These are phyloP conservation scores for Lachancea kluyveri DNA, from an alignment of 805 yeast genomes.

Conservation along the genomic window DNA sequence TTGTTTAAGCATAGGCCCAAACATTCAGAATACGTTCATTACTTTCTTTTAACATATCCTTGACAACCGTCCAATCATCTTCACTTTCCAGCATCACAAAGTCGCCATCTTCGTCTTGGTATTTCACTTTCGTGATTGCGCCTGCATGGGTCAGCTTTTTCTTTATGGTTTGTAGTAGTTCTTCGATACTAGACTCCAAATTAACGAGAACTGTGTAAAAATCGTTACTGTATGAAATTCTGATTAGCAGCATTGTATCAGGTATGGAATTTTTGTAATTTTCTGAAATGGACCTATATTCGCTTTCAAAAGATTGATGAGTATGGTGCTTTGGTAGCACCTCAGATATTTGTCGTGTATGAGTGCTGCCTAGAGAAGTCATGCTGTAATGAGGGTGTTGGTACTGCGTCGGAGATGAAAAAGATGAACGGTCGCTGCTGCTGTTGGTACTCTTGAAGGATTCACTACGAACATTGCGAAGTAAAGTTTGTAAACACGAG, in stretches of 20 bases:
- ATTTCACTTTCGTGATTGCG: constrained; percentile 51
- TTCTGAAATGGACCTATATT: constrained; percentile 36
- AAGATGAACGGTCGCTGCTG: constrained; percentile 23
- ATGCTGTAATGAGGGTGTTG: constrained; percentile 24
- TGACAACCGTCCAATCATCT: constrained; percentile 85
- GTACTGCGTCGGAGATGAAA: constrained; percentile 19
- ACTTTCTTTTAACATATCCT: constrained; percentile 55
- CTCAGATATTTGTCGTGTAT: constrained; percentile 25
- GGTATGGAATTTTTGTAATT: constrained; percentile 35
- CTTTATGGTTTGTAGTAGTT: constrained; percentile 52
- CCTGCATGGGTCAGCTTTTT: constrained; percentile 52
- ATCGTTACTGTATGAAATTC: constrained; percentile 38
- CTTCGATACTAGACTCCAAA: constrained; percentile 41
- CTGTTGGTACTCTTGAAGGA: constrained; percentile 26
- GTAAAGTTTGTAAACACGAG: constrained; percentile 42
- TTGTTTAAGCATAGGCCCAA: constrained; percentile 32
- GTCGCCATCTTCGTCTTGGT: constrained; percentile 94
- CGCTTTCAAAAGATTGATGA: constrained; percentile 25
- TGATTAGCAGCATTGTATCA: constrained; percentile 33
- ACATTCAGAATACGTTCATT: constrained; percentile 42
- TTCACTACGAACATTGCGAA: constrained; percentile 29
- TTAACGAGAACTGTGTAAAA: constrained; percentile 65
- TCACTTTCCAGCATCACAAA: constrained; percentile 76
- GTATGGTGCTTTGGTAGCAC: constrained; percentile 22
- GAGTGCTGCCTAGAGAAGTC: constrained; percentile 19